Evolutionary conservation across 495 filamentous ascomycete genomes (phyloP), one percentile per base, ranked within the genome.

Genomic region (Aspergillus haitiensis): DNA sequence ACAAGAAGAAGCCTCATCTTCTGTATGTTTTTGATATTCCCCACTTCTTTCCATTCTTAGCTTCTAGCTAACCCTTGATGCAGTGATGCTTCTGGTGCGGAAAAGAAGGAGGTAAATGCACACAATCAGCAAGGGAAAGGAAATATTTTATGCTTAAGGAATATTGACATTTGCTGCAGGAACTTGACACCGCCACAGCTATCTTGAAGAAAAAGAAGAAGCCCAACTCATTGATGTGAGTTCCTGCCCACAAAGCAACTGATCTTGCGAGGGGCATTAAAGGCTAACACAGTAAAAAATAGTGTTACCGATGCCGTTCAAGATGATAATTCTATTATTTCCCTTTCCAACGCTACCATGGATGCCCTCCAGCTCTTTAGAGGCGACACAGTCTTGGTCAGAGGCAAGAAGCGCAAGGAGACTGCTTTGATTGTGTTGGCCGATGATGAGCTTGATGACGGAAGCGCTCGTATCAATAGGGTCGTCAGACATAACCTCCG

Each of bases 161-260:
- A 47, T 16, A 18, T 72, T 79, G 62, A 77, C 65, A 37, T 16
- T 36, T 2, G 6, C 36, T 64, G 40, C 70, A 95, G 91, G 87
- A 87, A 62, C 88, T 97, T 68, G 93, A 96, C 67, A 93, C 89
- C 46, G 84, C 94, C n/a, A 98, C 95, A 15, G 94, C 94, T 64
- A 98, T 98, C 63, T 85, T 98, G 64, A 97, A 96, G 81, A 97
- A 97, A 84, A 98, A 98, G 86, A 98, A 98, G 92, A 98, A 98
- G 92, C 92, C 92, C 60, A 98, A 98, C 79, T 92, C 90, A 60
- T 77, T 98, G 76, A 96, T 98, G 91, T 93, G 82, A 68, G 89
- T 75, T 63, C 39, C 21, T 10, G 15, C 55, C 46, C 21, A 27
- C 21, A 27, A 1, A 27, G 11, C 32, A 42, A 7, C 54, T 16